Evolutionary conservation across 176 grass and related monocot genomes (phyloP).

Genomic region (Triticum dicoccoides): DNA sequence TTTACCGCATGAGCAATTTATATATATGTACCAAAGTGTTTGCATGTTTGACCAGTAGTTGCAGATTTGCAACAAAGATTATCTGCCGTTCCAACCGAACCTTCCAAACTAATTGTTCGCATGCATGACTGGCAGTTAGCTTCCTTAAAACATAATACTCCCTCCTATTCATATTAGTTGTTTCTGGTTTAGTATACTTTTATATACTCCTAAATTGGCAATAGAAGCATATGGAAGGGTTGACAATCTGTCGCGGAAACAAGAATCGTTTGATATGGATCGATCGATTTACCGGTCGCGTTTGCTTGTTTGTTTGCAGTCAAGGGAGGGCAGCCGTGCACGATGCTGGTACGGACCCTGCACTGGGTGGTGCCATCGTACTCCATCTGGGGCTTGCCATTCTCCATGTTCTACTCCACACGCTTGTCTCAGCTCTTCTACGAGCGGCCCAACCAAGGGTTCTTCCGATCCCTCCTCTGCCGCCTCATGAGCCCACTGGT

Average conservation of each 20-base stretch:
- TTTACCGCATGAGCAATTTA: background rate
- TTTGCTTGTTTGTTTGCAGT: constrained; percentile 31
- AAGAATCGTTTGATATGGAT: background rate
- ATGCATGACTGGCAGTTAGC: background rate
- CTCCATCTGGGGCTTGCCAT: constrained; percentile 94
- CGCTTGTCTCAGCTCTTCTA: constrained; percentile 84
- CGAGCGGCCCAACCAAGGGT: constrained; percentile 70
- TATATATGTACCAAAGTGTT: background rate
- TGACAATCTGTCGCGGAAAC: background rate
- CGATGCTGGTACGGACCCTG: constrained; percentile 81
- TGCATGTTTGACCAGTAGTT: background rate
- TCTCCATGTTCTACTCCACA: constrained; percentile 94
- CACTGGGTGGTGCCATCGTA: constrained; percentile 98
- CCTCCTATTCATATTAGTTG: too few relatives aligned
- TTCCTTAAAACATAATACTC: too few relatives aligned
- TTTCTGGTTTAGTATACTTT: too few relatives aligned
- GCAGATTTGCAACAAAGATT: background rate
- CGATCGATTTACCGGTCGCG: too few relatives aligned
- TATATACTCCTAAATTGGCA: background rate
- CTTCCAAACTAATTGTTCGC: background rate
- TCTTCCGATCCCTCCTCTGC: constrained; percentile 68
- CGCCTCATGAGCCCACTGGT: constrained; percentile 69
- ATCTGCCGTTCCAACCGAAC: background rate
- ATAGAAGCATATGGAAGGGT: background rate
- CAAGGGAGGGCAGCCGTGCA: constrained; percentile 66